Conservation (phyloP, 768 basidiomycete genomes). For the Phallus indusiatus region DNA sequence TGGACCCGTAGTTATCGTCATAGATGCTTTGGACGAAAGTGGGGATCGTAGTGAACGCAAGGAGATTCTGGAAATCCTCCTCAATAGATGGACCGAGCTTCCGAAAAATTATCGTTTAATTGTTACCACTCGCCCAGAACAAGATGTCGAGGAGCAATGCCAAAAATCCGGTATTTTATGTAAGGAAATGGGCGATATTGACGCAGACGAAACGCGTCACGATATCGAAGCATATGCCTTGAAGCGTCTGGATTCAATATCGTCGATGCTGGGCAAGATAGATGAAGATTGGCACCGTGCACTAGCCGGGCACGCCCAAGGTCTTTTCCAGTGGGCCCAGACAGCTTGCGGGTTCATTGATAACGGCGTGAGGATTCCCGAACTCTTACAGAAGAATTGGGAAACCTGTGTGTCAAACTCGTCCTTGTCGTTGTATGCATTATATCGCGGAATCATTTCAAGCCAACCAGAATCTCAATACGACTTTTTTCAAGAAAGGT, state of each 20-base stretch:
- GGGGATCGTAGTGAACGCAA: conserved; percentile 5
- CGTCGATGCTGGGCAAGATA: not conserved
- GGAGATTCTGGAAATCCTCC: conserved; percentile 17
- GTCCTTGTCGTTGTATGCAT: conserved; percentile 9
- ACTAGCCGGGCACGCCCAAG: conserved; percentile 19
- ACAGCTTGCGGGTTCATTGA: conserved; percentile 20
- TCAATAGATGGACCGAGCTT: conserved; percentile 11
- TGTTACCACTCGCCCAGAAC: conserved; percentile 24
- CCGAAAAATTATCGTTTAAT: conserved; percentile 24
- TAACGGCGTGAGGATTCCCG: not conserved
- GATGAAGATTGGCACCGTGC: not conserved
- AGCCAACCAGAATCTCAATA: conserved; percentile 13
- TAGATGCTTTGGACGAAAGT: conserved; percentile 31
- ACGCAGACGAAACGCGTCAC: not conserved
- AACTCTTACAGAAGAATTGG: not conserved
- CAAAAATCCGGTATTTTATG: not conserved
- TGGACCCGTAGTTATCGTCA: conserved; percentile 19
- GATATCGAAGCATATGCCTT: not conserved
- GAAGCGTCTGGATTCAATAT: not conserved
- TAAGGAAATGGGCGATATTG: not conserved
- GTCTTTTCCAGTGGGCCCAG: conserved; percentile 24
- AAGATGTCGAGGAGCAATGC: conserved; percentile 15
- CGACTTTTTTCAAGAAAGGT: conserved; percentile 7
- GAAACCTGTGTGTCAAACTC: conserved; percentile 12
- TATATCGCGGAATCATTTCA: conserved; percentile 16